Conservation (phyloP, 805 yeast species). For the Kockiozyma suomiensis region DNA sequence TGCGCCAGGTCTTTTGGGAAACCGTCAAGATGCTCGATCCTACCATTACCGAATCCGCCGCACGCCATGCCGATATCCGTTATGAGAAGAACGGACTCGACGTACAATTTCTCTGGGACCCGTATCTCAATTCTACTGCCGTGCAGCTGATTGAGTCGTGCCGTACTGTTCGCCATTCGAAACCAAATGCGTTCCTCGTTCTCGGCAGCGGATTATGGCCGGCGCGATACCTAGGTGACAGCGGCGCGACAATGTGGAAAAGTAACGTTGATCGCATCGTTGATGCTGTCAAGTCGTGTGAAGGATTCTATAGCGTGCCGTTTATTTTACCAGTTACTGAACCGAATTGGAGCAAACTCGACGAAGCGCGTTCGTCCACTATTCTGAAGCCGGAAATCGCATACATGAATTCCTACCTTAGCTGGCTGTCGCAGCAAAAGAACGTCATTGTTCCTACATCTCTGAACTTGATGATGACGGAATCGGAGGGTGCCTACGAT, state of each 20-base stretch:
- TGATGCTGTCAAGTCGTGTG: conserved; percentile 11
- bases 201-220: conserved; percentile 33
- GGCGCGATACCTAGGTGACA: conserved; percentile 32
- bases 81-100: conserved; percentile 25
- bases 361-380: conserved; percentile 27
- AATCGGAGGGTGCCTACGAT: conserved; percentile 19
- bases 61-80: conserved; percentile 30
- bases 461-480: conserved; percentile 28
- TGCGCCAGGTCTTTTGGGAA: conserved; percentile 36
- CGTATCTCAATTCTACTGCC: conserved; percentile 30
- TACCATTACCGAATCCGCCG: conserved; percentile 25
- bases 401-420: conserved; percentile 32
- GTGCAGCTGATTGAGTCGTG: conserved; percentile 11
- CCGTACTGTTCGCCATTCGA: conserved; percentile 5
- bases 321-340: conserved; percentile 27
- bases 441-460: conserved; percentile 32
- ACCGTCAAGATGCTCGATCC: conserved; percentile 34
- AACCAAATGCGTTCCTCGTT: conserved; percentile 18
- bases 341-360: conserved; percentile 28
- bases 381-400: conserved; percentile 23
- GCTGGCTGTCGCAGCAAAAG: conserved; percentile 26
- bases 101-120: conserved; percentile 35
- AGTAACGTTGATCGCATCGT: conserved; percentile 19
- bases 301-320: conserved; percentile 16
- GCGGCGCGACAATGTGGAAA: conserved; percentile 27